phyloP scores from a whole-genome alignment of 768 basidiomycete species.

The Trametes punicea region DNA sequence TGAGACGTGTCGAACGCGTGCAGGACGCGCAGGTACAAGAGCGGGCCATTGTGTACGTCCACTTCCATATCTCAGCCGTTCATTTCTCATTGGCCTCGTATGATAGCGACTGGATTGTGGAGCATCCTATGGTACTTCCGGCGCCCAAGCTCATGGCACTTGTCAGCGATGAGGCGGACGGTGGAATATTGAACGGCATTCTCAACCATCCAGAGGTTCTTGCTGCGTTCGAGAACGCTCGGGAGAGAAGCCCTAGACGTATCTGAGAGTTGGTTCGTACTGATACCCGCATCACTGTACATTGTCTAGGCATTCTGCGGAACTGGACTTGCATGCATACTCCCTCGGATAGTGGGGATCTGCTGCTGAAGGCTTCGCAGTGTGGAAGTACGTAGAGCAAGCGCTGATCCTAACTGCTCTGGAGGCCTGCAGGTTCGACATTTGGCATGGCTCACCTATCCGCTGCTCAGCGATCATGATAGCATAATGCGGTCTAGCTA shows the following conservation, averaged over 20 bases:
- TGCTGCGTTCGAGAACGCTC: neutral
- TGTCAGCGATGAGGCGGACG: conserved; percentile 10
- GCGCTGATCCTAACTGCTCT: too few relatives aligned
- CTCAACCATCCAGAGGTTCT: conserved; percentile 7
- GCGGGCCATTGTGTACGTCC: conserved; percentile 10
- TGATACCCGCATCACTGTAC: neutral
- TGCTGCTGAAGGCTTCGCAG: too few relatives aligned
- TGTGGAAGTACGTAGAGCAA: too few relatives aligned
- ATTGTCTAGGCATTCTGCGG: too few relatives aligned
- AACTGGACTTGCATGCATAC: too few relatives aligned
- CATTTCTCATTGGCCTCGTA: neutral
- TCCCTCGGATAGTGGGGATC: too few relatives aligned
- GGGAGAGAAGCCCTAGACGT: neutral
- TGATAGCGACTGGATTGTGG: conserved; percentile 12
- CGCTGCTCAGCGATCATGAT: too few relatives aligned
- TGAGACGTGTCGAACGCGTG: conserved; percentile 4
- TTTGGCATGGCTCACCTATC: too few relatives aligned
- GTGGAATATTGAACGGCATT: conserved; percentile 9
- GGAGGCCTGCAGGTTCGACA: too few relatives aligned
- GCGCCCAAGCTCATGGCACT: conserved; percentile 5
- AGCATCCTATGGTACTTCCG: conserved; percentile 7
- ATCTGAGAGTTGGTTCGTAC: neutral
- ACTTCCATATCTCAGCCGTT: too few relatives aligned
- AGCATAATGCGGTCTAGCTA: too few relatives aligned
- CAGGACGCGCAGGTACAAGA: conserved; percentile 13